Base-by-base conservation (phyloP, 192 early-diverging fungal species). In the Rhizophagus prolifer region DNA sequence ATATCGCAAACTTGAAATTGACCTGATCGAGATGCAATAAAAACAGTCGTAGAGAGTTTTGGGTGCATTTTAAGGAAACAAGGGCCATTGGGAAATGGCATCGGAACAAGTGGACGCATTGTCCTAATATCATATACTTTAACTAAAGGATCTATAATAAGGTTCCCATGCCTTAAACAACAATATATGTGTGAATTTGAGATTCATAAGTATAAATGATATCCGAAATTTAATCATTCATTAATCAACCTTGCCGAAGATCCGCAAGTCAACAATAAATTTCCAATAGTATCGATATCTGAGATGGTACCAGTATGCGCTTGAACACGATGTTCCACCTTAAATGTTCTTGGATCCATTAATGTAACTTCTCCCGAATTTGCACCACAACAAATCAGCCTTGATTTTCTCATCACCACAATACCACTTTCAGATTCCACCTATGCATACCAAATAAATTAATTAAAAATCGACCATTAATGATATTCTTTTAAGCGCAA, bases 121-220 rank as follows among this genome's bases (percentile, higher is more conserved):
- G 88, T 87, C 21, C 94, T 83, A 50, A 95, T 89, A 71, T 95
- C 94, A 64, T 86, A 95, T n/a, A 95, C 82, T 79, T 95, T 95
- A 47, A 95, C 89, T 68, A 93, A 75, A 9, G 92, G 90, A 80
- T 95, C 94, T 58, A 88, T 81, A 21, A 94, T 86, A 76, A 94
- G 78, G 2, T 85, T 82, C 1, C 89, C 88, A 61, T 86, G 85
- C 41, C 86, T 82, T 44, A 60, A 50, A 69, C 34, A 10, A 47
- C 6, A 47, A 50, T 50, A 50, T n/a, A 71, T 31, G 46, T 14
- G 44, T 47, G n/a, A 70, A 44, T 50, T 25, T 21, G 14, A 71
- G 31, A 46, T n/a, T 21, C 47, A 58, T 30, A 30, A 38, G 2
- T 36, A 23, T 38, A 67, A 67, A 38, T n/a, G 6, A 67, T n/a